phyloP scores from a whole-genome alignment of 208 protist species.

The Leptomonas pyrrhocoris region DNA sequence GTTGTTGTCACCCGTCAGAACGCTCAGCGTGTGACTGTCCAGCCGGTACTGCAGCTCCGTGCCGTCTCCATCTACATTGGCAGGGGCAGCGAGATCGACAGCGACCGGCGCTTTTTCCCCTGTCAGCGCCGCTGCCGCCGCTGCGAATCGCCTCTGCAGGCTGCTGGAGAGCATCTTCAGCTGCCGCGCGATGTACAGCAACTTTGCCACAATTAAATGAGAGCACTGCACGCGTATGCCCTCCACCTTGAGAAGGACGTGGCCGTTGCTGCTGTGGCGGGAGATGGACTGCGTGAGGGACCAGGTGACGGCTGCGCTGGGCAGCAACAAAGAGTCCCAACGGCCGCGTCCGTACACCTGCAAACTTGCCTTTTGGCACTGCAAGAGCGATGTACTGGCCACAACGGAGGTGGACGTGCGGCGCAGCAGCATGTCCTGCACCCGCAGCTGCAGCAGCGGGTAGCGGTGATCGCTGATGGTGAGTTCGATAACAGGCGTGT shows the following conservation, averaged over 20 bases:
- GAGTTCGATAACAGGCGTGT: conserved; percentile 48
- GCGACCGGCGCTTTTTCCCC: neutral
- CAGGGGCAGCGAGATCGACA: neutral
- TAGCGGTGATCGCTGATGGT: conserved; percentile 71
- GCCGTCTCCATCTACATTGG: neutral
- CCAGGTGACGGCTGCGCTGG: conserved; percentile 40
- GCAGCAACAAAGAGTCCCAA: conserved; percentile 67
- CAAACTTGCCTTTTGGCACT: conserved; percentile 41
- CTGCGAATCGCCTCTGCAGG: conserved; percentile 17
- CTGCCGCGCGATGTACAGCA: conserved; percentile 53
- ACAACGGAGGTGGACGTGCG: conserved; percentile 23
- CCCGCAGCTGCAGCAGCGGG: conserved; percentile 52
- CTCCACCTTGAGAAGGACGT: conserved; percentile 45
- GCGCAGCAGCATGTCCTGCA: conserved; percentile 46
- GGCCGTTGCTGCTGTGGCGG: conserved; percentile 59
- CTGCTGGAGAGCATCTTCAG: conserved; percentile 15
- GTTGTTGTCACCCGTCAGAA: neutral
- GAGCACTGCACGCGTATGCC: conserved; percentile 66
- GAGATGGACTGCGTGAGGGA: conserved; percentile 46
- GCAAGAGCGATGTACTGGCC: conserved; percentile 34
- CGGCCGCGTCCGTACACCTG: conserved; percentile 75
- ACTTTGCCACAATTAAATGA: conserved; percentile 60
- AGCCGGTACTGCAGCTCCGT: neutral
- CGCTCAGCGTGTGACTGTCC: conserved; percentile 4
- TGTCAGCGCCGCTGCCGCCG: conserved; percentile 3